phyloP scores from a whole-genome alignment of 2,329 filamentous ascomycete genomes.

The Aspergillus nomiae region DNA sequence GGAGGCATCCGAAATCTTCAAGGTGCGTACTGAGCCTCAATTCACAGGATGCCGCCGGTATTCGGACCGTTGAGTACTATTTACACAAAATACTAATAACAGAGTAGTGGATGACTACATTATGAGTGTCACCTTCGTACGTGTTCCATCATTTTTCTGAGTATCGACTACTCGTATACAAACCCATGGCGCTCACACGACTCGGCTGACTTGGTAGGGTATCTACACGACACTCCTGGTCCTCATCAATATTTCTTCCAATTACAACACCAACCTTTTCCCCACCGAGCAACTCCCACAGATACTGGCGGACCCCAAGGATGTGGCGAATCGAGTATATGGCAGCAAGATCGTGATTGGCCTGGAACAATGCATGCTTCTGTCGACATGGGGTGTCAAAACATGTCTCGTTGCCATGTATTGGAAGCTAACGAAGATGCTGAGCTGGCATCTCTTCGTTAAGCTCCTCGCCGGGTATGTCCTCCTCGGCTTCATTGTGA shows the following conservation, averaged over 20 bases:
- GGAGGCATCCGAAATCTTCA: not conserved
- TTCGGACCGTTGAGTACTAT: not conserved
- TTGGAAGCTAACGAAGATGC: slow-evolving; percentile 46
- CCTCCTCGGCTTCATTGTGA: slow-evolving; percentile 47
- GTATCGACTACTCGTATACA: not conserved
- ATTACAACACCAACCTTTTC: slow-evolving; percentile 42
- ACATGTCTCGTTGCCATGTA: slow-evolving; percentile 55
- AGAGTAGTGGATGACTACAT: slow-evolving; percentile 39
- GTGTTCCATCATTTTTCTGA: not conserved
- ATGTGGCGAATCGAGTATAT: slow-evolving; percentile 46
- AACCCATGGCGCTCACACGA: not conserved
- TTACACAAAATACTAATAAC: not conserved
- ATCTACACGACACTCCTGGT: slow-evolving; percentile 38
- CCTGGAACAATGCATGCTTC: slow-evolving; percentile 53
- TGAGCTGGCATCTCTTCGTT: slow-evolving; percentile 38
- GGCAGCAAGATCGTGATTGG: slow-evolving; percentile 54
- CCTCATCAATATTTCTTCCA: slow-evolving; percentile 40
- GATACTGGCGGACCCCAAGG: slow-evolving; percentile 37
- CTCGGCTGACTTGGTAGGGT: slow-evolving; percentile 22
- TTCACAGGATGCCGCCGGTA: too few relatives aligned
- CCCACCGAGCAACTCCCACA: slow-evolving; percentile 33
- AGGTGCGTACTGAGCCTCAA: not conserved
- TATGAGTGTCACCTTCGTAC: slow-evolving; percentile 41
- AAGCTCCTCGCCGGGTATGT: slow-evolving; percentile 47
- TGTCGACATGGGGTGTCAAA: slow-evolving; percentile 55